Percentiles rank a stretch among this genome's conserved stretches.
Conservation (phyloP, 1,284 basidiomycete species). For the Gomphus bonarii region DNA sequence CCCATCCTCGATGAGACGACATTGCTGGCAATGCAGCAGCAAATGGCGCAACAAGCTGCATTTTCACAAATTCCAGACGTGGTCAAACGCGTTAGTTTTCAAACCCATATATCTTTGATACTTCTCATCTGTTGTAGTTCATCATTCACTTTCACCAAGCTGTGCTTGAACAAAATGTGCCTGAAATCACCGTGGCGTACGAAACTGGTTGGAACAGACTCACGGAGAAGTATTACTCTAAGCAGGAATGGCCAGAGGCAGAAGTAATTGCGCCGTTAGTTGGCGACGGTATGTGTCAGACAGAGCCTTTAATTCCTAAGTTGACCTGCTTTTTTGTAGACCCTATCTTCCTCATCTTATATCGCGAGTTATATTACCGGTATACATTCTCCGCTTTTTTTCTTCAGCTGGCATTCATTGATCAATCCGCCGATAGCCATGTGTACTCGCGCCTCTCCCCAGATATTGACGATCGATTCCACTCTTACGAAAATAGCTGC, state of each 20-base stretch:
- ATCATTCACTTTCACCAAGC: slow-evolving; percentile 88
- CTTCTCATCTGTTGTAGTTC: slow-evolving; percentile 41
- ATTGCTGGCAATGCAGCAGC: slow-evolving; percentile 60
- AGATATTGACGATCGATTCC: slow-evolving; percentile 95
- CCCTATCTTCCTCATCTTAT: slow-evolving; percentile 91
- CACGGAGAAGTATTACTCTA: slow-evolving; percentile 91
- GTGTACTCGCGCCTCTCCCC: slow-evolving; percentile 94
- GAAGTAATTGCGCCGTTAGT: slow-evolving; percentile 92
- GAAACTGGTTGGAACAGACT: slow-evolving; percentile 95
- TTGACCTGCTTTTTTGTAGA: slow-evolving; percentile 34
- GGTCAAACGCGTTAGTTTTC: slow-evolving; percentile 60
- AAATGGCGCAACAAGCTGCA: slow-evolving; percentile 70
- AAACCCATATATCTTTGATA: background rate
- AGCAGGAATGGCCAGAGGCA: slow-evolving; percentile 95
- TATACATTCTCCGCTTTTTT: background rate
- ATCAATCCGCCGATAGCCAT: slow-evolving; percentile 36
- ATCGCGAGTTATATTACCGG: slow-evolving; percentile 90
- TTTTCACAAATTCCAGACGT: slow-evolving; percentile 72
- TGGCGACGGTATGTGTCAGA: slow-evolving; percentile 61
- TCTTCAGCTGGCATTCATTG: background rate
- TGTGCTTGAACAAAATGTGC: slow-evolving; percentile 76
- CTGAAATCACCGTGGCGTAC: slow-evolving; percentile 85
- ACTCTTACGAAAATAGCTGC: slow-evolving; percentile 98
- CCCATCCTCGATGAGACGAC: slow-evolving; percentile 59
- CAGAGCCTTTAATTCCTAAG: background rate